Conservation (phyloP, 2,329 filamentous ascomycete genomes). For the Phialophora macrospora region DNA sequence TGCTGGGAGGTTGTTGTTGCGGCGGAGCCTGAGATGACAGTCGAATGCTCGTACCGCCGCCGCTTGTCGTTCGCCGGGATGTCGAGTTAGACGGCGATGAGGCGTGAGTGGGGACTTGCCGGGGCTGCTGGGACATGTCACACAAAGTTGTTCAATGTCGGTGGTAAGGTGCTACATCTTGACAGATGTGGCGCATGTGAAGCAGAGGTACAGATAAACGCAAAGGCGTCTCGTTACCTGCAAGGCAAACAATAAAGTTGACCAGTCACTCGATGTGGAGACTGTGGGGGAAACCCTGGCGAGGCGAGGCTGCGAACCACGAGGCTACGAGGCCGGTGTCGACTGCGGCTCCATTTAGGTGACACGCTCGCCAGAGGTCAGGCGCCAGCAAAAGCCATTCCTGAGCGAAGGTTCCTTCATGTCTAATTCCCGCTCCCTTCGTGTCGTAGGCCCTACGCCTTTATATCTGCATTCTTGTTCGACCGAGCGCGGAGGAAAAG, state of each 20-base stretch:
- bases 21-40: conserved; percentile 20
- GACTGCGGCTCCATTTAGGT: background rate
- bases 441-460: background rate
- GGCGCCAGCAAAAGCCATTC: background rate
- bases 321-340: background rate
- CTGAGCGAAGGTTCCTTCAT: background rate
- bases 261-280: conserved; percentile 14
- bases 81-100: conserved; percentile 39
- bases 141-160: conserved; percentile 7
- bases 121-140: conserved; percentile 36
- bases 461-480: background rate
- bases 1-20: conserved; percentile 14
- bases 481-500: background rate
- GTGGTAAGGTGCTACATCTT: conserved; percentile 18
- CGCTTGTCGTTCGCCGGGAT: conserved; percentile 31
- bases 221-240: conserved; percentile 6
- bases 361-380: background rate
- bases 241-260: conserved; percentile 18
- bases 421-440: background rate
- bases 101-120: conserved; percentile 33
- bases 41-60: conserved; percentile 14
- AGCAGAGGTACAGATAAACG: conserved; percentile 6
- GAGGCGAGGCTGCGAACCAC: background rate
- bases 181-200: conserved; percentile 10
- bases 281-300: background rate